A percentile compares a stretch with the other conserved stretches of the same genome.
phyloP scores from a whole-genome alignment of 73 alveolate genomes.

The Symbiodinium pilosum region DNA sequence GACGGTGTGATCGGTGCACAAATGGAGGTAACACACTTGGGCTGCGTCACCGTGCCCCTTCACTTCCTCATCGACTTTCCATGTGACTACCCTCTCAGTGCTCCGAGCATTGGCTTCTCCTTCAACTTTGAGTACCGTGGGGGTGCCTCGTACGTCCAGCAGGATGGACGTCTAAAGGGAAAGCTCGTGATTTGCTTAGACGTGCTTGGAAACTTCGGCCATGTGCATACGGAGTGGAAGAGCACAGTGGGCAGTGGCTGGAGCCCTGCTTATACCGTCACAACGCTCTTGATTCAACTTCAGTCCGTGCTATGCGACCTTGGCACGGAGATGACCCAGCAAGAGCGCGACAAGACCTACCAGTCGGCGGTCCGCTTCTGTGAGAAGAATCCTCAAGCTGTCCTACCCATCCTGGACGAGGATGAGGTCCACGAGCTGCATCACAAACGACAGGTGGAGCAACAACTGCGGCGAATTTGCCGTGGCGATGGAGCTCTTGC shows the following conservation, averaged over 20 bases:
- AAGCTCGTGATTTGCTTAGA: constrained; percentile 69
- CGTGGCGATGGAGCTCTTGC: background rate
- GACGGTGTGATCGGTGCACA: constrained; percentile 41
- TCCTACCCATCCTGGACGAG: constrained; percentile 55
- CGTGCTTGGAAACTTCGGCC: constrained; percentile 61
- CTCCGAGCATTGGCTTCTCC: constrained; percentile 82
- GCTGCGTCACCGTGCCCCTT: constrained; percentile 41
- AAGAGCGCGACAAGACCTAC: constrained; percentile 48
- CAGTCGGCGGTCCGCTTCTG: constrained; percentile 72
- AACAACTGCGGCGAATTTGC: constrained; percentile 44
- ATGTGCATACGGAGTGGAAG: constrained; percentile 88
- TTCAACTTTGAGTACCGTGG: constrained; percentile 71
- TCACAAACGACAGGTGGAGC: background rate
- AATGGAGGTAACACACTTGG: constrained; percentile 46
- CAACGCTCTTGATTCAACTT: constrained; percentile 55
- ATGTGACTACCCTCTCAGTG: constrained; percentile 50
- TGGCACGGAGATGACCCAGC: constrained; percentile 39
- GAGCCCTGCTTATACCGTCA: constrained; percentile 74
- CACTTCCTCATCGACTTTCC: constrained; percentile 76
- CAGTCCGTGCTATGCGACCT: constrained; percentile 56
- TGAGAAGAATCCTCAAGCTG: constrained; percentile 36
- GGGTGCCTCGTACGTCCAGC: constrained; percentile 31
- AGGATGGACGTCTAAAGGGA: constrained; percentile 42
- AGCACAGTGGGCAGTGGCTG: constrained; percentile 58
- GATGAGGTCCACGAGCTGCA: constrained; percentile 52